phyloP scores from a whole-genome alignment of 2,329 filamentous ascomycete genomes.

The Hypoxylon sp. region DNA sequence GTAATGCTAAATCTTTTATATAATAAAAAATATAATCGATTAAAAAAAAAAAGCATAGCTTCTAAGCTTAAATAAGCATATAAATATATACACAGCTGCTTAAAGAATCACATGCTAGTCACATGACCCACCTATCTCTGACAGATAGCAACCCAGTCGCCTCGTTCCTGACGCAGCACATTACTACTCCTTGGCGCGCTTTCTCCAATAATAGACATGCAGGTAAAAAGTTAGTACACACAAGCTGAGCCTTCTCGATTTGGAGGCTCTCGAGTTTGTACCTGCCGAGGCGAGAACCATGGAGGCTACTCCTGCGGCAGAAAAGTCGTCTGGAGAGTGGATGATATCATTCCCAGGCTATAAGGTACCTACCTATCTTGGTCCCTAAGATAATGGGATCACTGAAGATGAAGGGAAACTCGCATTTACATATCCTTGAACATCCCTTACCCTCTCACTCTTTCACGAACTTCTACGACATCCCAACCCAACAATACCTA shows the following conservation, averaged over 20 bases:
- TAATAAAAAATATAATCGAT: too few relatives aligned
- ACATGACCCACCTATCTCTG: too few relatives aligned
- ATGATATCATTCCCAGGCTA: neutral
- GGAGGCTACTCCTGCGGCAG: neutral
- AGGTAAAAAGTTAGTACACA: too few relatives aligned
- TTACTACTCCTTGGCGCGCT: neutral
- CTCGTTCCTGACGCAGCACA: neutral
- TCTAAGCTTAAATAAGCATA: too few relatives aligned
- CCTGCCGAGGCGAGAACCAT: neutral
- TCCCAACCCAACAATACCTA: conserved; percentile 21
- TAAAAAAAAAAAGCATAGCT: too few relatives aligned
- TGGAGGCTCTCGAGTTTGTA: neutral
- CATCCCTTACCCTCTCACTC: neutral
- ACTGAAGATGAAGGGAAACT: neutral
- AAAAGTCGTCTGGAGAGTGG: neutral
- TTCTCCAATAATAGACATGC: neutral
- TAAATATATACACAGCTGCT: too few relatives aligned
- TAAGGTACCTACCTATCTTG: too few relatives aligned
- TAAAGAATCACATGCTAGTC: too few relatives aligned
- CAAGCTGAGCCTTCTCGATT: neutral
- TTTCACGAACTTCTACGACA: neutral
- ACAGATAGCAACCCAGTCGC: too few relatives aligned
- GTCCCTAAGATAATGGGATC: too few relatives aligned
- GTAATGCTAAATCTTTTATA: too few relatives aligned
- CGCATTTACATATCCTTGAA: conserved; percentile 2